A percentile compares a stretch with the other conserved stretches of the same genome.
Conservation (phyloP, 1,284 basidiomycete species). For the Trichosporon asahii region DNA sequence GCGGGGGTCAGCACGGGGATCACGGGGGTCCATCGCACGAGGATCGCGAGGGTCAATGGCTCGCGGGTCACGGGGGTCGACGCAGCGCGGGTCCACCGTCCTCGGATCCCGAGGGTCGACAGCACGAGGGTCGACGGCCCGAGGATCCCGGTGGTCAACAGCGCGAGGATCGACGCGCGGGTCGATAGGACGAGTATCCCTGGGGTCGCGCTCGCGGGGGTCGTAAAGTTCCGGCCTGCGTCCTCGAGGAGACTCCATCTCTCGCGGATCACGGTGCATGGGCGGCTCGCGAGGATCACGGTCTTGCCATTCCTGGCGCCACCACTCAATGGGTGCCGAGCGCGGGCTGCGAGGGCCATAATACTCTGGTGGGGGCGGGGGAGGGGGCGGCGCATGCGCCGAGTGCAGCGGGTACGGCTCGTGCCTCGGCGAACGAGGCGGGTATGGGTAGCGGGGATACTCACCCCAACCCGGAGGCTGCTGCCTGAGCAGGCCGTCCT, state of each 20-base stretch:
- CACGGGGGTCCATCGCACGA: neutral
- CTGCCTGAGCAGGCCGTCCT: neutral
- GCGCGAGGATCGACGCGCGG: neutral
- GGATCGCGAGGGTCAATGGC: neutral
- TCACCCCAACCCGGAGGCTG: neutral
- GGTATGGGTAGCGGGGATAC: neutral
- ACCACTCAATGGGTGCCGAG: neutral
- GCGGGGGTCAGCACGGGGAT: neutral
- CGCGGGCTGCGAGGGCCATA: neutral
- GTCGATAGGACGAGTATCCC: neutral
- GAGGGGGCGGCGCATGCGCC: neutral
- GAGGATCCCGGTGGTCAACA: neutral
- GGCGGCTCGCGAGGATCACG: neutral
- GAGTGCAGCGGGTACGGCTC: neutral
- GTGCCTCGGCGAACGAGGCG: neutral
- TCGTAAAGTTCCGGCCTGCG: slow-evolving; percentile 1
- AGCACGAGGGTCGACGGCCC: neutral
- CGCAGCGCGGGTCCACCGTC: neutral
- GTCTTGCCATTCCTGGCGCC: neutral
- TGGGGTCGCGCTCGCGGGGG: neutral
- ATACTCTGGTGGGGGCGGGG: slow-evolving; percentile 1
- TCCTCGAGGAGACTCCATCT: neutral
- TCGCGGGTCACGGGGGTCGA: neutral
- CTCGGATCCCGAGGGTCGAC: neutral
- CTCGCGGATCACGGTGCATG: neutral